Percentiles rank a stretch among this genome's conserved stretches.
phyloP scores from a whole-genome alignment of 1,284 basidiomycete genomes.

The Marasmius tenuissimus region DNA sequence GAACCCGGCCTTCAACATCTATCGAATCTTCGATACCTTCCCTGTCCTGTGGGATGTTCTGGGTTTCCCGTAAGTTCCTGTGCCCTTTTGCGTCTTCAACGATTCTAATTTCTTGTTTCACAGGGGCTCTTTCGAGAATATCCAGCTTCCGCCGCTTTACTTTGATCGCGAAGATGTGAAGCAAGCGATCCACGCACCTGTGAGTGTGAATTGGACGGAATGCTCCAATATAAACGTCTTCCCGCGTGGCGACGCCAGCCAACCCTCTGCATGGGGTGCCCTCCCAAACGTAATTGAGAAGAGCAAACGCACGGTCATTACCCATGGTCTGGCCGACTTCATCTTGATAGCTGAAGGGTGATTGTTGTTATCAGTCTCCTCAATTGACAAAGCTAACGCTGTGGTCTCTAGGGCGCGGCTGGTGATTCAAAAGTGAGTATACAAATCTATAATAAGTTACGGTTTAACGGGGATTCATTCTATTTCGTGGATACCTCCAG shows the following conservation, averaged over 20 bases:
- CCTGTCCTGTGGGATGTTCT: constrained; percentile 71
- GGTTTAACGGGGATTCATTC: neutral
- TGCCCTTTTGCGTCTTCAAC: neutral
- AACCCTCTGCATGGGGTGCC: constrained; percentile 62
- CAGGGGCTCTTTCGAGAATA: constrained; percentile 61
- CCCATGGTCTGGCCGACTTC: constrained; percentile 73
- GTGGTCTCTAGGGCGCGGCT: constrained; percentile 49
- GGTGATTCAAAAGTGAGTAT: constrained; percentile 64
- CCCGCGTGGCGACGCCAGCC: constrained; percentile 56
- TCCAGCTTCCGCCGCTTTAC: constrained; percentile 52
- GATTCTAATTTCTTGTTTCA: neutral
- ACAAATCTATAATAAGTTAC: neutral
- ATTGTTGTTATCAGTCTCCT: constrained; percentile 1
- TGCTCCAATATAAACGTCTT: constrained; percentile 66
- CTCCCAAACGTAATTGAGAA: constrained; percentile 76
- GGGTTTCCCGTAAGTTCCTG: constrained; percentile 61
- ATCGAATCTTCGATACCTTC: constrained; percentile 69
- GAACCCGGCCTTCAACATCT: constrained; percentile 78
- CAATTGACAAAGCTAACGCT: neutral
- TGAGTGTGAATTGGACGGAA: constrained; percentile 59
- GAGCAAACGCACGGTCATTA: constrained; percentile 65
- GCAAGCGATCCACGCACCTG: constrained; percentile 69
- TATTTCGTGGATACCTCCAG: constrained; percentile 28
- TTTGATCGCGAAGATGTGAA: constrained; percentile 75
- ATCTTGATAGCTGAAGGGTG: constrained; percentile 73